Conservation (phyloP, 306 rosid species). For the Cyamopsis tetragonoloba region DNA sequence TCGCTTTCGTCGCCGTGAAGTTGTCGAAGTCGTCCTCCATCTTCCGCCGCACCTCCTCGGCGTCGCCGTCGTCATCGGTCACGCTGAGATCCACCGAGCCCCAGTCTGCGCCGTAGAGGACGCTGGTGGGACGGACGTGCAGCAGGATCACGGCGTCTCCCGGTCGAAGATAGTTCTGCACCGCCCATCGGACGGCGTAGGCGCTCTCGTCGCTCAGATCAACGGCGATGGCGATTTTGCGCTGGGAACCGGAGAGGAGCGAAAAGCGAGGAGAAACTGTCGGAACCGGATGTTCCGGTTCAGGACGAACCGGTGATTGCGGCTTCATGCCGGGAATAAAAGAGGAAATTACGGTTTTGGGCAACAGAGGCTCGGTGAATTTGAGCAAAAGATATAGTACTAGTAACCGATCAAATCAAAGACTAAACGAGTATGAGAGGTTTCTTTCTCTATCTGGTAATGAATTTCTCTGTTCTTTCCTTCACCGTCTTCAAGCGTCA, state of each 20-base stretch:
- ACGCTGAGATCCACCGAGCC: conserved; percentile 46
- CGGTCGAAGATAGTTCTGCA: conserved; percentile 81
- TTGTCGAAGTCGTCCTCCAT: conserved; percentile 70
- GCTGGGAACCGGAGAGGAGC: conserved; percentile 38
- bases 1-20: conserved; percentile 62
- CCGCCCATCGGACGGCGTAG: conserved; percentile 84
- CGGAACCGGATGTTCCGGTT: conserved; percentile 42
- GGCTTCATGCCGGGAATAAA: conserved; percentile 34
- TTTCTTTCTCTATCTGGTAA: neutral
- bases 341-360: neutral
- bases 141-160: conserved; percentile 80
- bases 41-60: conserved; percentile 50
- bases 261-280: conserved; percentile 23
- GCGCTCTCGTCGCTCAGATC: conserved; percentile 96
- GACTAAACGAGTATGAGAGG: neutral
- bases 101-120: conserved; percentile 96
- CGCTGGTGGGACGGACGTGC: conserved; percentile 80
- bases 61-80: neutral
- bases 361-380: neutral
- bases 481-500: neutral
- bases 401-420: neutral
- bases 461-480: conserved; percentile 2
- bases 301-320: conserved; percentile 35
- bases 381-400: neutral
- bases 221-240: conserved; percentile 91